Conservation (phyloP, 768 basidiomycete species). For the Trametes cingulata region DNA sequence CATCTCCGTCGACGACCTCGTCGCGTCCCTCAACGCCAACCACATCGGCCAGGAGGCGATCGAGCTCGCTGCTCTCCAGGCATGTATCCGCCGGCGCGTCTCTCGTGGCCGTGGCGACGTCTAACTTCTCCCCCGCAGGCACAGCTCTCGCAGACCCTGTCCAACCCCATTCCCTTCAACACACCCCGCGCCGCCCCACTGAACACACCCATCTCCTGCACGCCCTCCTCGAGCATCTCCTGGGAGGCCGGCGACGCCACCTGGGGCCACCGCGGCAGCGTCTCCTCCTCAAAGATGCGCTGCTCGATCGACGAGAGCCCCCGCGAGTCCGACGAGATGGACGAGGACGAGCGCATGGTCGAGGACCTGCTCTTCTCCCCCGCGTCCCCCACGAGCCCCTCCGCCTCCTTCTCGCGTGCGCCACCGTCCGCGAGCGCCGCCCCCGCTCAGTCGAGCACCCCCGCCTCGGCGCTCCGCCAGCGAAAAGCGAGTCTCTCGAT, state of each 20-base stretch:
- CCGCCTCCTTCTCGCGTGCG: conserved; percentile 23
- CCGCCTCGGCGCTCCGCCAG: conserved; percentile 19
- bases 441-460: conserved; percentile 22
- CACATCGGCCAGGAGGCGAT: conserved; percentile 57
- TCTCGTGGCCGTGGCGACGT: background rate
- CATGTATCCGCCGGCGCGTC: conserved; percentile 23
- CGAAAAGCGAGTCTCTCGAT: conserved; percentile 21
- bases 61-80: conserved; percentile 51
- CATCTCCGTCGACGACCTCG: conserved; percentile 52
- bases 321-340: conserved; percentile 41
- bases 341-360: conserved; percentile 46
- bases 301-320: conserved; percentile 31
- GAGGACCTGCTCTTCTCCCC: conserved; percentile 46
- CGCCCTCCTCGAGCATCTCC: conserved; percentile 28
- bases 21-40: conserved; percentile 45
- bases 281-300: conserved; percentile 18
- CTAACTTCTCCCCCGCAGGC: conserved; percentile 32
- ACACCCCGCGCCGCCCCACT: conserved; percentile 27
- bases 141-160: conserved; percentile 45
- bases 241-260: conserved; percentile 27
- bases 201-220: conserved; percentile 29
- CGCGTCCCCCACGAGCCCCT: conserved; percentile 11
- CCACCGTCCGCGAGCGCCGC: conserved; percentile 13
- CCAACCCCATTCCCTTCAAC: conserved; percentile 20
- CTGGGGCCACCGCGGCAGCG: conserved; percentile 13